A percentile compares a stretch with the other conserved stretches of the same genome.
phyloP scores from a whole-genome alignment of 139 green algal species.

The Coelastrella sp. region DNA sequence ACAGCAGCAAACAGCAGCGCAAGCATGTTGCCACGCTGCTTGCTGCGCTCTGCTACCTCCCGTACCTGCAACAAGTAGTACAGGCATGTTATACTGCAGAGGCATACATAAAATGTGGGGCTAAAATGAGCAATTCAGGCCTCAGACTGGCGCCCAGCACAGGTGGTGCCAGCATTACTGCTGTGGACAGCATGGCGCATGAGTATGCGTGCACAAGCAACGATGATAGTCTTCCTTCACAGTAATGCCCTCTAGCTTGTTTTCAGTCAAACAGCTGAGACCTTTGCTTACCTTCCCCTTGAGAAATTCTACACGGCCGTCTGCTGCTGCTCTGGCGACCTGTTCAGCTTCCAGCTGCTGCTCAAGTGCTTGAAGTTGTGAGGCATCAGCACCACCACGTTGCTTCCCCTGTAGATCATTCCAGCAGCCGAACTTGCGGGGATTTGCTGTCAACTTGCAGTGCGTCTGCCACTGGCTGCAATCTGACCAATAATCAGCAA shows the following conservation, averaged over 20 bases:
- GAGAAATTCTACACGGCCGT: not conserved
- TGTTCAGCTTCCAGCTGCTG: constrained; percentile 33
- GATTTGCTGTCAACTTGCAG: not conserved
- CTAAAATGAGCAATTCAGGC: no score
- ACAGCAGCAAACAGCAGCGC: not conserved
- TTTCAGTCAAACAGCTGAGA: no score
- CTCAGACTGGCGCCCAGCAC: no score
- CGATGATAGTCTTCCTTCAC: no score
- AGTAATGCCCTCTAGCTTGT: no score
- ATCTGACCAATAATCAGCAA: not conserved
- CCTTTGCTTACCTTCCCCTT: not conserved
- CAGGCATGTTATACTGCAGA: no score
- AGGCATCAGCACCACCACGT: not conserved
- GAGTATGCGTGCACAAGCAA: not conserved
- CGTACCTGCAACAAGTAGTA: not conserved
- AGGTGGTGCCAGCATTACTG: no score
- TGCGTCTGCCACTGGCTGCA: not conserved
- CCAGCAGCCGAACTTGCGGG: not conserved
- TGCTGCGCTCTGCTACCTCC: constrained; percentile 44
- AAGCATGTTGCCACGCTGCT: constrained; percentile 33
- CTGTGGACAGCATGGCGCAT: no score
- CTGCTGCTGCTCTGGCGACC: constrained; percentile 25
- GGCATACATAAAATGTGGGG: no score
- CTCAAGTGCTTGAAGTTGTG: not conserved
- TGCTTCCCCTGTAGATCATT: constrained; percentile 32